Evolutionary conservation across 2,329 filamentous ascomycete genomes (phyloP).

Genomic region (Microdochium paspali): DNA sequence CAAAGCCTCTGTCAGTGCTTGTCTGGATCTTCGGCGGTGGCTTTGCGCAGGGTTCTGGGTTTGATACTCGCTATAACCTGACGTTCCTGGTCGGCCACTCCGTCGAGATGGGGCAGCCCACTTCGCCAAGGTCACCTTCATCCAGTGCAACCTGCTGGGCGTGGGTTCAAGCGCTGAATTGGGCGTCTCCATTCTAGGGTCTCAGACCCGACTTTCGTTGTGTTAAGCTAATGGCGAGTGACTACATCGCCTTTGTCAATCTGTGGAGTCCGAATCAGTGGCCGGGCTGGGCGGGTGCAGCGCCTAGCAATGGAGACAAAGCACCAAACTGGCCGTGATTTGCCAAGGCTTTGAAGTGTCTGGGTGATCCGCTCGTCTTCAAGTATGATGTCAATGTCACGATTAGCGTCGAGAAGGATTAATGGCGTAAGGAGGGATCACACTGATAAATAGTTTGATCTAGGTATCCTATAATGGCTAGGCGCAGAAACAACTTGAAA

Average conservation of each 20-base stretch:
- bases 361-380: constrained; percentile 10
- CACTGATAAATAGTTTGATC: background rate
- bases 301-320: background rate
- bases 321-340: background rate
- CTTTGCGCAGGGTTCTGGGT: constrained; percentile 14
- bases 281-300: background rate
- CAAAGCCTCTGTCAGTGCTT: constrained; percentile 37
- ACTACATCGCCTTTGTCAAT: constrained; percentile 32
- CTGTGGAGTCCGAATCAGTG: constrained; percentile 31
- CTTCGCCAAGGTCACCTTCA: constrained; percentile 41
- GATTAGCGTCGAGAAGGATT: constrained; percentile 7
- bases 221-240: background rate
- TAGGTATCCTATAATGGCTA: background rate
- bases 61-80: constrained; percentile 48
- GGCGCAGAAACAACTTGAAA: too few relatives aligned
- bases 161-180: constrained; percentile 27
- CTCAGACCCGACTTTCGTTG: background rate
- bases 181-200: background rate
- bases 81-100: constrained; percentile 45
- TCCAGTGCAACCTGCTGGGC: constrained; percentile 41
- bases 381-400: constrained; percentile 9
- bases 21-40: constrained; percentile 48
- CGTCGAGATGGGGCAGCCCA: constrained; percentile 35
- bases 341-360: constrained; percentile 3
- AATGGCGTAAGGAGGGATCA: constrained; percentile 4